Conservation (phyloP, 2,329 filamentous ascomycete species). For the Fusarium tupiense region DNA sequence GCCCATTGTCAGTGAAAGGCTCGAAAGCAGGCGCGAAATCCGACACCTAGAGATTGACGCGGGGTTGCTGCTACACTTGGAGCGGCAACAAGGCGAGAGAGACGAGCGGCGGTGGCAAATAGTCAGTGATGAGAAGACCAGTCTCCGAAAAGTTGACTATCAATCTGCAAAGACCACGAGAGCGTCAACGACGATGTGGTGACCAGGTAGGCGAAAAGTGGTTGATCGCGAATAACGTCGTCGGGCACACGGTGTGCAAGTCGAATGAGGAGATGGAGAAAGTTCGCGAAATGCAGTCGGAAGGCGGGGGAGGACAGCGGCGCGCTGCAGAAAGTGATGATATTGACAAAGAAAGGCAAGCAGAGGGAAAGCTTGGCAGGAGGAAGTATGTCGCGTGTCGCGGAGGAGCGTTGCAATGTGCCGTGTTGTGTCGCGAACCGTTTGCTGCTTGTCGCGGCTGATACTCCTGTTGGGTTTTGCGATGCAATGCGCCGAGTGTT, state of each 20-base stretch:
- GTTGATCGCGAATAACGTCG: slow-evolving; percentile 25
- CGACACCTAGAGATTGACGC: slow-evolving; percentile 40
- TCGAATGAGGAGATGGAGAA: slow-evolving; percentile 15
- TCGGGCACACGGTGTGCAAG: slow-evolving; percentile 14
- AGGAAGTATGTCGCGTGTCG: slow-evolving; percentile 33
- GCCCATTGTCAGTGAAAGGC: slow-evolving; percentile 48
- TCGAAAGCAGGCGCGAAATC: slow-evolving; percentile 41
- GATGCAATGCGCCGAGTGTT: slow-evolving; percentile 35
- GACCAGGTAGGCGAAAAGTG: background rate
- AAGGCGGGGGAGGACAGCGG: slow-evolving; percentile 40
- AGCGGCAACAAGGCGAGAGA: slow-evolving; percentile 24
- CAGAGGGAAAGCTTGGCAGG: slow-evolving; percentile 3
- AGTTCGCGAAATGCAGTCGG: slow-evolving; percentile 30
- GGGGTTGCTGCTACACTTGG: slow-evolving; percentile 38
- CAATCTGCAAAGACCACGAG: slow-evolving; percentile 22
- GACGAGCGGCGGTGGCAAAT: slow-evolving; percentile 34
- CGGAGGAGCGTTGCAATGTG: slow-evolving; percentile 33
- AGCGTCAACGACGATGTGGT: slow-evolving; percentile 13
- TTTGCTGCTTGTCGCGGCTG: slow-evolving; percentile 28
- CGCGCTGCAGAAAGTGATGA: slow-evolving; percentile 33
- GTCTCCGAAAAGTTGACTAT: slow-evolving; percentile 21
- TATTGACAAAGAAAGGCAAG: slow-evolving; percentile 12
- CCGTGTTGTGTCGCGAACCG: slow-evolving; percentile 32
- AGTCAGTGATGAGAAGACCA: slow-evolving; percentile 20
- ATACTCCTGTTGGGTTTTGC: slow-evolving; percentile 27